Evolutionary conservation across 208 protist species (phyloP).

Genomic region (Trichomonas vaginalis): DNA sequence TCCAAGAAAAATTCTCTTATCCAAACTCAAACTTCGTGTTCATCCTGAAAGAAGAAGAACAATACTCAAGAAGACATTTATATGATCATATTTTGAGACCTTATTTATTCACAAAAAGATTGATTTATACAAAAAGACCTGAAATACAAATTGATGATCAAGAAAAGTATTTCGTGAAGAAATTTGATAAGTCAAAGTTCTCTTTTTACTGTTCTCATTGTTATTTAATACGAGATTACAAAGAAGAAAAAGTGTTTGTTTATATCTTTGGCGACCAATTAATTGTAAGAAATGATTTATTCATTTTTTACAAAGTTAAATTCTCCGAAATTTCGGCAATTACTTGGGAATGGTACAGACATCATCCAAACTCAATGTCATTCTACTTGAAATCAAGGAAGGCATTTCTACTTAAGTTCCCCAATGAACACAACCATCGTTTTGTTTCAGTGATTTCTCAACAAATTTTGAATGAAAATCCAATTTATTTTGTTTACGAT

Average conservation of each 20-base stretch:
- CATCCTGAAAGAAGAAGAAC: background rate
- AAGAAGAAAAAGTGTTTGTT: background rate
- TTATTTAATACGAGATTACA: background rate
- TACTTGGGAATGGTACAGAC: background rate
- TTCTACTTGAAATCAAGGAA: background rate
- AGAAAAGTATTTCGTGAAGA: background rate
- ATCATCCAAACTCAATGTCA: background rate
- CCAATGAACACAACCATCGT: background rate
- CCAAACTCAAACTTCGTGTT: background rate
- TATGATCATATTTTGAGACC: background rate
- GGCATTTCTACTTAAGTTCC: background rate
- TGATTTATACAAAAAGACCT: background rate
- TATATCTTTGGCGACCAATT: background rate
- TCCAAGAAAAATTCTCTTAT: background rate
- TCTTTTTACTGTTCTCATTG: background rate
- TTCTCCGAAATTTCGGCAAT: background rate
- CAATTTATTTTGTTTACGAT: background rate
- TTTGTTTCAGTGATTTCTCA: background rate
- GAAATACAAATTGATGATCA: background rate
- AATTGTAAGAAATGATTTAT: background rate
- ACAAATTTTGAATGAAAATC: background rate
- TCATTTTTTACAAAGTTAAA: background rate
- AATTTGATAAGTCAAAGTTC: background rate
- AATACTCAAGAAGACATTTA: background rate
- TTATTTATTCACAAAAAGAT: background rate